Evolutionary conservation across 2,329 filamentous ascomycete genomes (phyloP).

Genomic region (Lecanoromycetidae sp.): DNA sequence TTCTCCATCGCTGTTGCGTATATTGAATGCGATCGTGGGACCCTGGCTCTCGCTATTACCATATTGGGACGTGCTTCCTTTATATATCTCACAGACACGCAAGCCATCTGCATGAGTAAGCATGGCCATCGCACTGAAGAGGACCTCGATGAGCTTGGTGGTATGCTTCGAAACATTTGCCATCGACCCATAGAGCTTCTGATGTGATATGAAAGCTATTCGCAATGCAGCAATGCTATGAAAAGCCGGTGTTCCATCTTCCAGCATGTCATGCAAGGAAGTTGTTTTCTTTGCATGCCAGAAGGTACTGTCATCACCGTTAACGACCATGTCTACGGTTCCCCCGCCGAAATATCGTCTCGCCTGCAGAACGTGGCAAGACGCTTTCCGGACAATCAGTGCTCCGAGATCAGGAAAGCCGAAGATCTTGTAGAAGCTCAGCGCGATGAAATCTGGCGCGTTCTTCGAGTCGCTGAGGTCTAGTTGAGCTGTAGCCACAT

Average conservation of each 20-base stretch:
- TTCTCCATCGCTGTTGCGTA: constrained; percentile 40
- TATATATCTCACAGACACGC: constrained; percentile 44
- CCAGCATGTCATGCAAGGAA: constrained; percentile 43
- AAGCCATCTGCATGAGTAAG: constrained; percentile 44
- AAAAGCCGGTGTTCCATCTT: constrained; percentile 56
- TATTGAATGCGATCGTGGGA: constrained; percentile 51
- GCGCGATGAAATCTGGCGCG: constrained; percentile 46
- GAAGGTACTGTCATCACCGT: constrained; percentile 22
- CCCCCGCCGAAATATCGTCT: constrained; percentile 57
- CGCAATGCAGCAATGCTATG: constrained; percentile 47
- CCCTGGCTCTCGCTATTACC: constrained; percentile 29
- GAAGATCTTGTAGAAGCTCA: constrained; percentile 57
- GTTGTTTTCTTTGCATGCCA: background rate
- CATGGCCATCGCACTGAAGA: constrained; percentile 37
- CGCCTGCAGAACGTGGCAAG: constrained; percentile 41
- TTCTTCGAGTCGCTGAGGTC: constrained; percentile 38
- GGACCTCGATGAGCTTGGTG: constrained; percentile 37
- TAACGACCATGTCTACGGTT: constrained; percentile 47
- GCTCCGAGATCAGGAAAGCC: constrained; percentile 54
- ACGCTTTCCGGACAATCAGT: constrained; percentile 44
- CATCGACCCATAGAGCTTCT: constrained; percentile 46
- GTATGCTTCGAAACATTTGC: constrained; percentile 48
- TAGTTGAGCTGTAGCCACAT: constrained; percentile 50
- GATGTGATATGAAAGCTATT: constrained; percentile 31
- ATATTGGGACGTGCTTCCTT: constrained; percentile 39